Percentiles rank a stretch among this genome's conserved stretches.
Conservation (phyloP, 352 stramenopile genomes). For the Phytophthora lateralis region DNA sequence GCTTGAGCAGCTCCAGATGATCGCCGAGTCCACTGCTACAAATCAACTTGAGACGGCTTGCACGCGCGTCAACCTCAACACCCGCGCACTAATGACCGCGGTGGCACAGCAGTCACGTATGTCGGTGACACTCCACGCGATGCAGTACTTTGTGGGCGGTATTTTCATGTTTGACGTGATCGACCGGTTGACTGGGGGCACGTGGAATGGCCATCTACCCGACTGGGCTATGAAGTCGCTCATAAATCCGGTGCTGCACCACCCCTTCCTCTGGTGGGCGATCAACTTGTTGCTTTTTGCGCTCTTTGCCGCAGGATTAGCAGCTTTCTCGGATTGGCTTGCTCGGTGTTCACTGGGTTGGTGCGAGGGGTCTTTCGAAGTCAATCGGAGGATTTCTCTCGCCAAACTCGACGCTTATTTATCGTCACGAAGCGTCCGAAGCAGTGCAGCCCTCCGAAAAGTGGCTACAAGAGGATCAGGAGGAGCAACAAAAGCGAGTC, state of each 20-base stretch:
- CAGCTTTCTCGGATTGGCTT: slow-evolving; percentile 49
- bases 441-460: slow-evolving; percentile 37
- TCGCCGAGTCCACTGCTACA: slow-evolving; percentile 89
- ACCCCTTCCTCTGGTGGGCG: slow-evolving; percentile 84
- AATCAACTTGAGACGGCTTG: slow-evolving; percentile 92
- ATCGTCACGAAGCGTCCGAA: slow-evolving; percentile 23
- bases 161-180: slow-evolving; percentile 95
- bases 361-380: slow-evolving; percentile 83
- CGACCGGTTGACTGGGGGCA: slow-evolving; percentile 92
- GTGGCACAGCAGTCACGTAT: slow-evolving; percentile 72
- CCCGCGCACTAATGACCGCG: slow-evolving; percentile 83
- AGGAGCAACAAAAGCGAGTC: slow-evolving; percentile 49
- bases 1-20: slow-evolving; percentile 94
- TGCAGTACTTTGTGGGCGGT: slow-evolving; percentile 93
- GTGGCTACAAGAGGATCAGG: slow-evolving; percentile 12
- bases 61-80: slow-evolving; percentile 90
- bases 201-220: slow-evolving; percentile 92
- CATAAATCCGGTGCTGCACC: slow-evolving; percentile 51
- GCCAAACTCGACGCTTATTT: slow-evolving; percentile 39
- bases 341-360: slow-evolving; percentile 78
- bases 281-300: slow-evolving; percentile 91
- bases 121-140: slow-evolving; percentile 78
- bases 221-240: slow-evolving; percentile 60
- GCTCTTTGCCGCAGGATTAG: slow-evolving; percentile 55
- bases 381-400: slow-evolving; percentile 54